Evolutionary conservation across 2,329 filamentous ascomycete genomes (phyloP), one percentile per base, ranked within the genome.

Genomic region (Talaromyces piceae): DNA sequence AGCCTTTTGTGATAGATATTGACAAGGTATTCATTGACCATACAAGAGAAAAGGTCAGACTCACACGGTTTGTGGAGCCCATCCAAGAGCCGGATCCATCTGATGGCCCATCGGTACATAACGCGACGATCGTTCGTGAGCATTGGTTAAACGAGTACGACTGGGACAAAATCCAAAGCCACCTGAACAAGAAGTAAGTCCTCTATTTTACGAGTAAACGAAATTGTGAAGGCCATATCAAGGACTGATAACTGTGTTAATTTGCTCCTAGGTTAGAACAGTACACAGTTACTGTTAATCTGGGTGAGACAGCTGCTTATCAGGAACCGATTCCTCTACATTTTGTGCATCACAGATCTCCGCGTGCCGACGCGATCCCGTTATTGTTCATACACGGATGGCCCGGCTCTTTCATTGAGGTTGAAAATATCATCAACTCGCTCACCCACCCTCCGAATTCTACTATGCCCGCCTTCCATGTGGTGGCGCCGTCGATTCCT

Each of bases 331-430:
- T 86, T 45, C 72, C 82, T 27, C 70, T 87, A 3, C 84, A 88
- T 65, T 86, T 83, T 61, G 64, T 87, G 2, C 79, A 86, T 60
- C 73, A 83, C 57, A 72, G 65, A 48, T 81, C 77, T 58, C 61
- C 66, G 2, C 70, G 70, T 9, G 16, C 5, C 2, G 58, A 43
- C 18, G 81, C 81, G 1, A 79, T 88, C 39, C 84, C 85, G 0
- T 61, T 88, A 23, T 63, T 88, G 1, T 87, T 88, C 62, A 73
- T 75, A 13, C 84, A 87, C 61, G 83, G 83, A n/a, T 87, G 81
- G 83, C 85, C 84, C 0, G 84, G 84, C 1, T 82, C 77, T 56
- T 86, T 85, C 61, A 61, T 84, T 47, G 83, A 88, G 66, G 82
- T 81, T 2, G 67, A 70, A 18, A 87, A 85, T 60, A 68, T 88